phyloP scores from a whole-genome alignment of 441 rosid genomes.

The Viola pubescens region DNA sequence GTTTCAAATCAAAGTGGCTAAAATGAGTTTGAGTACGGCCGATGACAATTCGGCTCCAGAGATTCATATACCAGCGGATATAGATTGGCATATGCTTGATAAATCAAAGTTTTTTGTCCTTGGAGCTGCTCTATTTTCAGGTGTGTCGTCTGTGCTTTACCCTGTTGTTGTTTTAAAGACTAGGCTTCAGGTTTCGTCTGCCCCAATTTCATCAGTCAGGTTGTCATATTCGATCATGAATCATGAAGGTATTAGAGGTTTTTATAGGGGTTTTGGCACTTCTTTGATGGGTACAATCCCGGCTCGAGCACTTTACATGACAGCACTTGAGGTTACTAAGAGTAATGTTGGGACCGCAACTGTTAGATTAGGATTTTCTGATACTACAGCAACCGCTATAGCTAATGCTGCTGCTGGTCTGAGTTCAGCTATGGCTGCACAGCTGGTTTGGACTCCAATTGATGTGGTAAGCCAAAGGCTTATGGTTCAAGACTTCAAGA shows the following conservation, averaged over 20 bases:
- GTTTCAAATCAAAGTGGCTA: slow-evolving; percentile 39
- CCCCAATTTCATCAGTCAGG: slow-evolving; percentile 41
- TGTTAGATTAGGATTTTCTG: slow-evolving; percentile 55
- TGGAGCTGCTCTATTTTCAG: slow-evolving; percentile 84
- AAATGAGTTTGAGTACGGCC: slow-evolving; percentile 59
- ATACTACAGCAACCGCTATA: slow-evolving; percentile 45
- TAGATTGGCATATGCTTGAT: slow-evolving; percentile 90
- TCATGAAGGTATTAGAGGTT: slow-evolving; percentile 60
- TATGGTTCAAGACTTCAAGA: slow-evolving; percentile 64
- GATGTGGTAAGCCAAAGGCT: slow-evolving; percentile 89
- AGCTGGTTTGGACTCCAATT: slow-evolving; percentile 78
- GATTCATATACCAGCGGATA: slow-evolving; percentile 55
- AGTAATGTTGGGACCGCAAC: slow-evolving; percentile 65
- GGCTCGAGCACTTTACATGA: slow-evolving; percentile 83
- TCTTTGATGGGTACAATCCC: slow-evolving; percentile 81
- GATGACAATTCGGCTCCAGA: slow-evolving; percentile 51
- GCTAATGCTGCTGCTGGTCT: slow-evolving; percentile 81
- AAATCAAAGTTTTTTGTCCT: slow-evolving; percentile 79
- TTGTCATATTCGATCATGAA: slow-evolving; percentile 42
- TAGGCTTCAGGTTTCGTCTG: slow-evolving; percentile 59
- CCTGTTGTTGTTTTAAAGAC: slow-evolving; percentile 77
- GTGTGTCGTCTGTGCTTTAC: slow-evolving; percentile 70
- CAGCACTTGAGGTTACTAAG: slow-evolving; percentile 77
- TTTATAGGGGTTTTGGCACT: slow-evolving; percentile 77
- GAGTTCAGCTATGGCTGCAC: slow-evolving; percentile 82